Percentiles rank a stretch among this genome's conserved stretches.
These are phyloP conservation scores for Ustilago nuda DNA, from an alignment of 1,284 basidiomycete genomes.

Conservation along the genomic window DNA sequence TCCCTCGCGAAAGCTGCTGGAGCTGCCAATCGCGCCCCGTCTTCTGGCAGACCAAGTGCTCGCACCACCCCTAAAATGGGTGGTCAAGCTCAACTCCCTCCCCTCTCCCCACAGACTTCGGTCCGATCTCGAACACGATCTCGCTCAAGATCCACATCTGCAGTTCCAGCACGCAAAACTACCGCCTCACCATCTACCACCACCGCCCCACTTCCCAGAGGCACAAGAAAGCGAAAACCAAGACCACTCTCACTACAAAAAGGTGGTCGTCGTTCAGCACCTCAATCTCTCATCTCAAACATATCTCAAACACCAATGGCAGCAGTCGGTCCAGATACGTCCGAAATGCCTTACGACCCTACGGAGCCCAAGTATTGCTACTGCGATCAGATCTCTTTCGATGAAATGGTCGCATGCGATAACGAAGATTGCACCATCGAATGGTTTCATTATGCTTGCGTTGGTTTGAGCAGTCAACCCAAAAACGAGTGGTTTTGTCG, in stretches of 20 bases:
- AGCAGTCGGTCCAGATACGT: slow-evolving; percentile 21
- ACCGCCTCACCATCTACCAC: background rate
- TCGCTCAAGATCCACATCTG: slow-evolving; percentile 16
- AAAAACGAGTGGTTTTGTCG: slow-evolving; percentile 68
- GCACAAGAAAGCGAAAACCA: slow-evolving; percentile 31
- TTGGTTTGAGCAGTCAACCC: slow-evolving; percentile 53
- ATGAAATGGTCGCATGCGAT: slow-evolving; percentile 69
- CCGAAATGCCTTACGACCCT: slow-evolving; percentile 66
- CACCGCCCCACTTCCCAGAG: slow-evolving; percentile 4
- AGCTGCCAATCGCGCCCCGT: slow-evolving; percentile 20
- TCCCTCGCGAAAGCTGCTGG: slow-evolving; percentile 42
- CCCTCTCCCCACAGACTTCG: slow-evolving; percentile 7
- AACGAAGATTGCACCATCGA: slow-evolving; percentile 72
- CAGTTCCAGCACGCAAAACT: slow-evolving; percentile 1
- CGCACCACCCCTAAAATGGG: slow-evolving; percentile 28
- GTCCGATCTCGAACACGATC: slow-evolving; percentile 7
- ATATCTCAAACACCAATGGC: slow-evolving; percentile 11
- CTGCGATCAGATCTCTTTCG: slow-evolving; percentile 72
- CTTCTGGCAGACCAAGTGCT: slow-evolving; percentile 18
- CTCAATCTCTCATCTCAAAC: slow-evolving; percentile 18
- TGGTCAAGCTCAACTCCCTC: slow-evolving; percentile 12
- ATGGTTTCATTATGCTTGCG: slow-evolving; percentile 69
- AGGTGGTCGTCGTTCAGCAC: slow-evolving; percentile 30
- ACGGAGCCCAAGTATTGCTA: slow-evolving; percentile 73
- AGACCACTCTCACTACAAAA: slow-evolving; percentile 38